phyloP scores from a whole-genome alignment of 768 basidiomycete species.

The Suillus cothurnatus region DNA sequence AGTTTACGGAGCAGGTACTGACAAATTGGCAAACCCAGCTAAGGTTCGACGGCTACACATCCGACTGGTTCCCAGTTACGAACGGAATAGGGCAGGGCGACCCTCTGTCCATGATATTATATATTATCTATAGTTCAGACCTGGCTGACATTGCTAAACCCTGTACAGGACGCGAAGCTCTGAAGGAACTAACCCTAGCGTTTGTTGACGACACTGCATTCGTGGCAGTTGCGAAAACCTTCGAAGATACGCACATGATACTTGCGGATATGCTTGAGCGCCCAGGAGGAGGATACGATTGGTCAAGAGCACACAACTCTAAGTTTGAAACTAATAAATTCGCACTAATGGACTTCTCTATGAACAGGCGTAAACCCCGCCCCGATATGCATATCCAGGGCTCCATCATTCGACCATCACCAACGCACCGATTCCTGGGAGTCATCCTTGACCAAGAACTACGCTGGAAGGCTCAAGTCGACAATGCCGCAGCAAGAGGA shows the following conservation, averaged over 20 bases:
- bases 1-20: not conserved
- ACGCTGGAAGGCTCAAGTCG: no score
- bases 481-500: no score
- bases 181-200: not conserved
- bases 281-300: conserved; percentile 12
- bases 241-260: fast-evolving
- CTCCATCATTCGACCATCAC: fast-evolving
- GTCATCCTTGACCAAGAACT: no score
- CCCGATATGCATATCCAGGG: not conserved
- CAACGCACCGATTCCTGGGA: no score
- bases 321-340: conserved; percentile 19
- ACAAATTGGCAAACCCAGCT: not conserved
- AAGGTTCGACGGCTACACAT: fast-evolving
- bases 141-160: not conserved
- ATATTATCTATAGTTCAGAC: not conserved
- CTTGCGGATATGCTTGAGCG: not conserved
- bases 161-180: fast-evolving
- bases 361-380: not conserved
- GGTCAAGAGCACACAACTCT: conserved; percentile 19
- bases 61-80: not conserved
- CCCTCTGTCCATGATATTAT: fast-evolving
- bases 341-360: not conserved
- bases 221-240: fast-evolving
- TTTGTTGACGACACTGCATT: not conserved
- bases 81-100: not conserved